Evolutionary conservation across 208 protist genomes (phyloP).

Genomic region (Leptomonas pyrrhocoris): DNA sequence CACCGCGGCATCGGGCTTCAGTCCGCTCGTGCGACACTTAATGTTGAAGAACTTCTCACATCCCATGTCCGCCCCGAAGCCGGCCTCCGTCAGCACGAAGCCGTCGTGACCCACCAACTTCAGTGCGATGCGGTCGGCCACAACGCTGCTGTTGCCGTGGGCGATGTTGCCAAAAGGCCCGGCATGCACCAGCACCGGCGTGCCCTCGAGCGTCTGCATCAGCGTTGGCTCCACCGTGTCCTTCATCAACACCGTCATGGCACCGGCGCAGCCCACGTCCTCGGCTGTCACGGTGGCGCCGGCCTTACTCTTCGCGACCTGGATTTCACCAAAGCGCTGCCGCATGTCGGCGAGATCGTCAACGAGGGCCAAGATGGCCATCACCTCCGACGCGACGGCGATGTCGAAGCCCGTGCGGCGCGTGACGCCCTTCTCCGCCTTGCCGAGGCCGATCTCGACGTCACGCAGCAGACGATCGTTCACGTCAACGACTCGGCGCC

Average conservation of each 20-base stretch:
- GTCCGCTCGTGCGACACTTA: conserved; percentile 95
- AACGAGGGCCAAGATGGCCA: conserved; percentile 97
- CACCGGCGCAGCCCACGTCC: conserved; percentile 91
- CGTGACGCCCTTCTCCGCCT: conserved; percentile 88
- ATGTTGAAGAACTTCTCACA: conserved; percentile 99
- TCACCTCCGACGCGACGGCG: conserved; percentile 97
- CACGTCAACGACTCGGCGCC: conserved; percentile 96
- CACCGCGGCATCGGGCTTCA: conserved; percentile 94
- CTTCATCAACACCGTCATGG: conserved; percentile 97
- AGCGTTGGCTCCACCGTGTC: conserved; percentile 96
- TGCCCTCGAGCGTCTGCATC: conserved; percentile 98
- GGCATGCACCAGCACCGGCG: conserved; percentile 96
- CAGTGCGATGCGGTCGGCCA: conserved; percentile 95
- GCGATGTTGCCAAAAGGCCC: conserved; percentile 99
- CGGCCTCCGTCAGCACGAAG: conserved; percentile 97
- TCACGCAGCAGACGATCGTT: conserved; percentile 97
- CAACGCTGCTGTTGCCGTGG: conserved; percentile 97
- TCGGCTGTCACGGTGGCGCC: conserved; percentile 91
- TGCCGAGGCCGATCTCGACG: conserved; percentile 94
- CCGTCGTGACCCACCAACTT: conserved; percentile 95
- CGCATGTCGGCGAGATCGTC: conserved; percentile 95
- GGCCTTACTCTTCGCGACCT: conserved; percentile 74
- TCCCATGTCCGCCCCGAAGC: conserved; percentile 95
- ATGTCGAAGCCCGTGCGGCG: conserved; percentile 96
- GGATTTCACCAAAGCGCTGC: conserved; percentile 81